Base-by-base conservation (phyloP, 2,329 filamentous ascomycete species). In the Diaporthe capsici region DNA sequence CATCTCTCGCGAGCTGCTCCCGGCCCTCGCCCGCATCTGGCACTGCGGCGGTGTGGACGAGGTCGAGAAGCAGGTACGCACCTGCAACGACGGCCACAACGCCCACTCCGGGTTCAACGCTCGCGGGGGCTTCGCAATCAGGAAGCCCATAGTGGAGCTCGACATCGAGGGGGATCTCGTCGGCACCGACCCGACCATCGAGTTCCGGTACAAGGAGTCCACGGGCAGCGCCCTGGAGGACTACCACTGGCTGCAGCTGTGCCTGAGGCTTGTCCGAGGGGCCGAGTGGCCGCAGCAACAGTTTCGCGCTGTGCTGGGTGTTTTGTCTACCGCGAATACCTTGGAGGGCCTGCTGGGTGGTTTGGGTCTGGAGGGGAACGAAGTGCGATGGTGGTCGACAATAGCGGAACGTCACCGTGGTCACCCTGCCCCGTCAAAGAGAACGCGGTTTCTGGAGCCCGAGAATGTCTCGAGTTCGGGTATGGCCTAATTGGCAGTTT, bases 151-250 rank as follows among this genome's bases (percentile, higher is more conserved):
- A 1, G 0, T 9, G n/a, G 13, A 6, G 22, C 58, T 9, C 22
- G 12, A 8, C 4, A 25, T 17, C 13, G 3, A 20, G 3, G 58
- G 6, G 22, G 7, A 20, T 6, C 6, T 28, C 1, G 58, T 44
- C 20, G 5, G 3, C 1, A 12, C 34, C 6, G 58, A 42, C 4
- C 13, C n/a, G n/a, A 63, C 58, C n/a, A 28, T 63, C 37, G 58
- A 63, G 31, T 42, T 44, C 37, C 15, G 58, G 37, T 44, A 63
- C n/a, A 63, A 63, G n/a, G 58, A 63, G 39, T 42, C 58, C n/a
- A 63, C 58, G 22, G 58, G 37, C 9, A 42, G 58, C 39, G 58
- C 58, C 51, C 12, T 15, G 15, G 22, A 63, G n/a, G 58, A 63
- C 15, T 8, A 20, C 7, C 37, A 42, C 37, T 63, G 58, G 58